Base-by-base conservation (phyloP, 83 land plant genomes). In the Picea abies region DNA sequence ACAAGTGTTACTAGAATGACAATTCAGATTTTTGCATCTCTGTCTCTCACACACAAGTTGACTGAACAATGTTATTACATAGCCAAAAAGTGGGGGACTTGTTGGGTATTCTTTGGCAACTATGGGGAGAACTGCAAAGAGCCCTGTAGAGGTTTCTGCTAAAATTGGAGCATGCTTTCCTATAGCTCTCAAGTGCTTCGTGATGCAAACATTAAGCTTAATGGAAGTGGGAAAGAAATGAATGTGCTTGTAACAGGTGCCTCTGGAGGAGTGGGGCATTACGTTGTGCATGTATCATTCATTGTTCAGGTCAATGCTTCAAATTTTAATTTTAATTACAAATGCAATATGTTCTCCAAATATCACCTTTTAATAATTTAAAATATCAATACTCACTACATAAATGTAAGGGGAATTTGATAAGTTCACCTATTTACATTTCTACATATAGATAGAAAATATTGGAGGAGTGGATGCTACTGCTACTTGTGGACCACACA, bases 251-350 rank as follows among this genome's bases (percentile, higher is more conserved):
- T 93, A 60, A 90, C 95, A 47, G 94, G 86, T 41, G 92, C 92
- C 3, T 92, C 93, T 37, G 92, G 92, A 71, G 94, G 92, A 14
- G 92, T 92, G 19, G 94, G 94, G 5, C 86, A 86, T 62, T 90
- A 88, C 78, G 92, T 88, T n/a, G 92, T 92, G 2, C 94, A 92
- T 82, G 83, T 92, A 22, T 92, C 92, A 10, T 90, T 90, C 79
- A 82, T 89, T 60, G 5, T 39, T 39, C 41, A 39, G 5, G 88
- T 80, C 47, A 91, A 91, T 62, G 89, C 89, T 22, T 87, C 92
- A 39, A 92, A 92, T 79, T 64, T 92, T 16, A 89, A 90, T 2
- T 69, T 92, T 63, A 39, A 39, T 39, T 39, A 39, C 41, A 39
- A 39, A 29, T 2, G 41, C 3, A 39, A 39, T 39, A 39, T 39